Evolutionary conservation across 2,329 filamentous ascomycete genomes (phyloP), one percentile per base, ranked within the genome.

Genomic region (Xylariaceae sp.): DNA sequence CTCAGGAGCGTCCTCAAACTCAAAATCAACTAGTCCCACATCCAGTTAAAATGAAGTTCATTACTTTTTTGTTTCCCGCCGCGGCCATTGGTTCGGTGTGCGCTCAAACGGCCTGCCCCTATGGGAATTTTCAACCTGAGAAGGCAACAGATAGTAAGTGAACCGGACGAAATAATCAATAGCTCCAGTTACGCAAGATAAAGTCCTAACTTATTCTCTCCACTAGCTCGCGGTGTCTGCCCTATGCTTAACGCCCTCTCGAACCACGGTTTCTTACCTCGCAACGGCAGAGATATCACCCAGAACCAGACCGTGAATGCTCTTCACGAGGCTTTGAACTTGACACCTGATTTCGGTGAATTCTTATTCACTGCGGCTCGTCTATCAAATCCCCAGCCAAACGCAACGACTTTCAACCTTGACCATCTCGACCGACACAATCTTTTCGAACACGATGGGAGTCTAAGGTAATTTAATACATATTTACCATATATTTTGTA

Each of bases 201-300:
- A 7, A 13, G 46, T 42, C 24, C 53, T 55, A 29, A 60, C 18
- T 26, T 35, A 6, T 8, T 8, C 23, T n/a, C n/a, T n/a, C 18
- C n/a, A 26, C 24, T 40, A 59, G 57, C 53, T 45, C 57, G 57
- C 24, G 57, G 57, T 26, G 53, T 57, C 27, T 81, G 78, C 52
- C 78, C 79, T 1, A 78, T 79, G 72, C 67, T 81, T 50, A 82
- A 81, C 62, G 73, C 78, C 0, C 66, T 81, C n/a, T 74, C 77
- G 4, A 81, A 81, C 60, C 75, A 81, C 54, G 74, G 73, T 10
- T 78, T 75, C 50, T 70, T 81, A 1, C 77, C 75, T 3, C 78
- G 71, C 42, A 64, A 77, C 47, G 78, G 78, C 33, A 69, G 67
- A 39, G 70, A 76, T 59, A 67, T 80, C 45, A 75, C 72, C 11